Evolutionary conservation across 2,329 filamentous ascomycete genomes (phyloP), one percentile per base, ranked within the genome.

Genomic region (Juglanconis sp.): DNA sequence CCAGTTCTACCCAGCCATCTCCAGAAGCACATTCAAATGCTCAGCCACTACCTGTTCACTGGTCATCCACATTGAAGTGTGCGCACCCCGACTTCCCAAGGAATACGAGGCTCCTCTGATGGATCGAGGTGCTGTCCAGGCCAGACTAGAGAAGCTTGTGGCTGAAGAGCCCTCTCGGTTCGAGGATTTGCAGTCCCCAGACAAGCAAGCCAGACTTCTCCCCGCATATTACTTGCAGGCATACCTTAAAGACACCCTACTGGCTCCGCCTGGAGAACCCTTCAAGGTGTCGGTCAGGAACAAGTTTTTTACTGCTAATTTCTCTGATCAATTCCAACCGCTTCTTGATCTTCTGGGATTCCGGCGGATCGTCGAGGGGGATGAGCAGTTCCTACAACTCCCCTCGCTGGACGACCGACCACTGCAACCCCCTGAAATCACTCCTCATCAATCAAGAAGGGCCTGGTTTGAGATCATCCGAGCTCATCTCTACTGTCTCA

Each of bases 101-200:
- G 69, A 70, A 57, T 80, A 77, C 74, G 71, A 82, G 1, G 64
- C 72, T 11, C 69, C 77, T 15, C 69, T 87, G 13, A 69, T 70
- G 4, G 81, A 86, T 63, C 70, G 76, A 17, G 68, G 75, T 2
- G 72, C 80, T 42, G 79, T 83, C 47, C 66, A 66, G 15, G 63
- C 70, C 32, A 76, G 77, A 36, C 67, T 83, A 3, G 66, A 56
- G 4, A 36, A 69, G 1, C 55, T 67, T 1, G 77, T 79, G 1
- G 69, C 72, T 35, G 66, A 76, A 7, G 81, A 86, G 36, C 80
- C 81, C 0, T 72, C 71, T 0, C 74, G 84, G 7, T 86, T 81
- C 63, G 69, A 73, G 4, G 74, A 76, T 24, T 72, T 79, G 1
- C 70, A 73, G 2, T 71, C 77, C 13, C 36, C 46, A 30, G 62